Evolutionary conservation across 805 yeast genomes (phyloP).

Genomic region (Saturnispora serradocipensis): DNA sequence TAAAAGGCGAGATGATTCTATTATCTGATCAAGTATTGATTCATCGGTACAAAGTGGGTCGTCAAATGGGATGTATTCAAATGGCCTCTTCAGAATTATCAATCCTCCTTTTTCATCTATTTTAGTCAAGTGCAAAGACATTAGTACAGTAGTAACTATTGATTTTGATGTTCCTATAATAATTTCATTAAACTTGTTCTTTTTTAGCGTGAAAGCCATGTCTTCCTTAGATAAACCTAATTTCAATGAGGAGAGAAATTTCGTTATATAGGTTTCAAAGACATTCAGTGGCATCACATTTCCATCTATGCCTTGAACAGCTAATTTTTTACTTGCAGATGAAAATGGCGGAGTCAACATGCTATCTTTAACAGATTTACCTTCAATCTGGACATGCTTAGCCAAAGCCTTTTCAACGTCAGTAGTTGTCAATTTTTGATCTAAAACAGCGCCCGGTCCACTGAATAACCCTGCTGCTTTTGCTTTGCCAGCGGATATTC

Average conservation of each 20-base stretch:
- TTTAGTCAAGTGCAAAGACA: conserved; percentile 32
- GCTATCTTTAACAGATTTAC: not conserved
- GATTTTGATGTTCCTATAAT: conserved; percentile 44
- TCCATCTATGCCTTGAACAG: conserved; percentile 18
- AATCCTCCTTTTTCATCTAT: conserved; percentile 26
- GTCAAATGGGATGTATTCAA: conserved; percentile 28
- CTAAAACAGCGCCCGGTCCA: conserved; percentile 43
- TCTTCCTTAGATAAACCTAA: conserved; percentile 30
- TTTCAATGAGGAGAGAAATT: conserved; percentile 36
- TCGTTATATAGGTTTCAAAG: conserved; percentile 37
- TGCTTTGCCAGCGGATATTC: conserved; percentile 65
- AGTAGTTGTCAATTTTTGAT: conserved; percentile 1
- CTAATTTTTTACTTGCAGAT: conserved; percentile 18
- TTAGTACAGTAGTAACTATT: conserved; percentile 45
- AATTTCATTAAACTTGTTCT: conserved; percentile 24
- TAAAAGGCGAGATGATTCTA: conserved; percentile 21
- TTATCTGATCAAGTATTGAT: conserved; percentile 30
- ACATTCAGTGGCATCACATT: conserved; percentile 20
- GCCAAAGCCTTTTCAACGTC: conserved; percentile 3
- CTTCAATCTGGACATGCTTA: not conserved
- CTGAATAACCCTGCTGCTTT: conserved; percentile 75
- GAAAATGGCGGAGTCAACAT: conserved; percentile 21
- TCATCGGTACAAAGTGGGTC: not conserved
- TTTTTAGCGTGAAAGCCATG: conserved; percentile 22
- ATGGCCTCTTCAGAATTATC: conserved; percentile 34